phyloP scores from a whole-genome alignment of 2,329 filamentous ascomycete species.

The Metarhizium brunneum region DNA sequence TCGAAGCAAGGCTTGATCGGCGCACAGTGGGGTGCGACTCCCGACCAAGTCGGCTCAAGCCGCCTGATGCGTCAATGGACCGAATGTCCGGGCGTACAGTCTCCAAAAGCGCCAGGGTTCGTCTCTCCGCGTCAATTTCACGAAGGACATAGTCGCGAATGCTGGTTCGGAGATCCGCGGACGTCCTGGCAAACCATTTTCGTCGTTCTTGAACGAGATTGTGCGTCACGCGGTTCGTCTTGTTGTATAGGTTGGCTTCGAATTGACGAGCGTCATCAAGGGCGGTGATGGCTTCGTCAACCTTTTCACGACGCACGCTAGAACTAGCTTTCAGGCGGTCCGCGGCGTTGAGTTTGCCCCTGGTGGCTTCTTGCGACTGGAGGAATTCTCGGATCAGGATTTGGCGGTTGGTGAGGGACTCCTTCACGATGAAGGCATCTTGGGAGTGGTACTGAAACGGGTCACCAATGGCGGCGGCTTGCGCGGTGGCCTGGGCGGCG shows the following conservation, averaged over 20 bases:
- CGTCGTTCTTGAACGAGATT: constrained; percentile 85
- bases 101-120: constrained; percentile 87
- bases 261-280: constrained; percentile 79
- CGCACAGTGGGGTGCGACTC: constrained; percentile 73
- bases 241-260: constrained; percentile 73
- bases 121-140: constrained; percentile 90
- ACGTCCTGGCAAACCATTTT: constrained; percentile 81
- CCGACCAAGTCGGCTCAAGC: constrained; percentile 78
- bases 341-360: constrained; percentile 74
- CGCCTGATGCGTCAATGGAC: constrained; percentile 83
- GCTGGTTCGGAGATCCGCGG: constrained; percentile 71
- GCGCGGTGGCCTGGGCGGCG: constrained; percentile 89
- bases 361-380: constrained; percentile 78
- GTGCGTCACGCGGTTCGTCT: constrained; percentile 79
- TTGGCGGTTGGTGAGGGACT: constrained; percentile 94
- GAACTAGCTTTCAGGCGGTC: constrained; percentile 82
- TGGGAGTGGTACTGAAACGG: constrained; percentile 90
- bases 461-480: constrained; percentile 90
- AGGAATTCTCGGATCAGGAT: constrained; percentile 89
- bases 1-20: constrained; percentile 69
- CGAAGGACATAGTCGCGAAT: constrained; percentile 89
- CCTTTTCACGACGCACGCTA: constrained; percentile 86
- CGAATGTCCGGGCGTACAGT: constrained; percentile 87
- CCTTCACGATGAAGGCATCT: constrained; percentile 96
- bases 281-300: constrained; percentile 89